Conservation (phyloP, 2,329 filamentous ascomycete species). For the Verticillium nonalfalfae region DNA sequence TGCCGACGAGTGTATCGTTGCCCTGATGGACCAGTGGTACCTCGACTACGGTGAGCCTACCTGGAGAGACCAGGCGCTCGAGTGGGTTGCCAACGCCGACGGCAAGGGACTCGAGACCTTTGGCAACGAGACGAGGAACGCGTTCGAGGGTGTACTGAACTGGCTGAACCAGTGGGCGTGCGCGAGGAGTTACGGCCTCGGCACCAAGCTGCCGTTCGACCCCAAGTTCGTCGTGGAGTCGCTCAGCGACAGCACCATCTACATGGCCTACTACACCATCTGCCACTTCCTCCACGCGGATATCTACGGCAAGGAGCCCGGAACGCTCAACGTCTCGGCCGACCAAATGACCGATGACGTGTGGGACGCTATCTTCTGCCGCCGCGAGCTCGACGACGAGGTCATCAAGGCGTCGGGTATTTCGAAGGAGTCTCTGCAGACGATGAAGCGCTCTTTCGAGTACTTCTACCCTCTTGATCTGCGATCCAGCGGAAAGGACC, state of each 20-base stretch:
- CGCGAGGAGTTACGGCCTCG: constrained; percentile 83
- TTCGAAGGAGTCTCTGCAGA: constrained; percentile 63
- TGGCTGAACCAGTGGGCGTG: constrained; percentile 98
- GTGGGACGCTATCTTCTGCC: constrained; percentile 92
- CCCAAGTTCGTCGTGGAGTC: constrained; percentile 84
- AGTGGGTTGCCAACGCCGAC: constrained; percentile 63
- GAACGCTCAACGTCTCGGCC: constrained; percentile 61
- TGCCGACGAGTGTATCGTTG: constrained; percentile 88
- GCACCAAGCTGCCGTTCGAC: constrained; percentile 94
- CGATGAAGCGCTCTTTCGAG: constrained; percentile 85
- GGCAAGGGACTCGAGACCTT: constrained; percentile 72
- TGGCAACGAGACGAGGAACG: constrained; percentile 67
- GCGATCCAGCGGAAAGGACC: constrained; percentile 60
- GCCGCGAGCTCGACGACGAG: constrained; percentile 62
- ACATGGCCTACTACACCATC: constrained; percentile 49
- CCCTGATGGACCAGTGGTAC: constrained; percentile 95
- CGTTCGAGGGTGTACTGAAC: constrained; percentile 77
- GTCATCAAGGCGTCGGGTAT: constrained; percentile 63
- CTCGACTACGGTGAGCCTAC: constrained; percentile 80
- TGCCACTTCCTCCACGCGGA: constrained; percentile 68
- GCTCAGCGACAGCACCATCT: constrained; percentile 76
- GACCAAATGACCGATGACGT: constrained; percentile 93
- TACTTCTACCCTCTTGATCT: constrained; percentile 96
- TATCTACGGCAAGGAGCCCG: constrained; percentile 71
- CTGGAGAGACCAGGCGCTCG: constrained; percentile 72